Evolutionary conservation across 768 basidiomycete genomes (phyloP), one percentile per base, ranked within the genome.

Genomic region (Exidia glandulosa): DNA sequence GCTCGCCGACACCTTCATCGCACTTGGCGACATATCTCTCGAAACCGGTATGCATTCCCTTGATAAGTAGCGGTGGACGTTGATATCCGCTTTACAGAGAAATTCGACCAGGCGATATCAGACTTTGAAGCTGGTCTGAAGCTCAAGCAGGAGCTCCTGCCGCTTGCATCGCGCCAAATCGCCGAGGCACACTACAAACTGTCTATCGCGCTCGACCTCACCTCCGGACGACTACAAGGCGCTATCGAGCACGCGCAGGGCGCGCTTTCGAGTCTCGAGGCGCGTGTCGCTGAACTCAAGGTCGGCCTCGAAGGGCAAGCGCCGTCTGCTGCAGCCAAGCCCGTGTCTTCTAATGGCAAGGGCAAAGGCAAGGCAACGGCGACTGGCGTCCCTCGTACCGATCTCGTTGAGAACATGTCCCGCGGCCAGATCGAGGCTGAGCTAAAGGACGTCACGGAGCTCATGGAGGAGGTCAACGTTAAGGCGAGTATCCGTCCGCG

Each of bases 121-220:
- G 94, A 97, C 70, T 96, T 93, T 67, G 82, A 83, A 55, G 81
- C 84, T 0, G 90, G 87, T 2, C 82, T 94, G 10, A 72, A 74
- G 10, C 80, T 94, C 66, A 93, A 95, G 69, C 71, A 73, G 9
- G 75, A 81, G 9, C 75, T 94, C 33, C 81, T 96, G 4, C 88
- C 94, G 0, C 69, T 76, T n/a, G 88, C 88, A n/a, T 94, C 92
- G 3, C 87, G 94, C 48, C 90, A 94, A 65, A 86, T 96, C 64
- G 92, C 94, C 0, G 92, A 94, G 69, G 91, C 87, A 5, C 92
- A 96, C 70, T 96, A 93, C 70, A 94, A 94, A 69, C 80, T 97
- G 63, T 92, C 90, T 67, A 91, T 95, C 70, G 93, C 90, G 13
- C 85, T 94, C 41, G 94, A 97, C 69, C 81, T 95, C 62, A 93